Base-by-base conservation (phyloP, 1,284 basidiomycete species). In the Irpex rosettiformis region DNA sequence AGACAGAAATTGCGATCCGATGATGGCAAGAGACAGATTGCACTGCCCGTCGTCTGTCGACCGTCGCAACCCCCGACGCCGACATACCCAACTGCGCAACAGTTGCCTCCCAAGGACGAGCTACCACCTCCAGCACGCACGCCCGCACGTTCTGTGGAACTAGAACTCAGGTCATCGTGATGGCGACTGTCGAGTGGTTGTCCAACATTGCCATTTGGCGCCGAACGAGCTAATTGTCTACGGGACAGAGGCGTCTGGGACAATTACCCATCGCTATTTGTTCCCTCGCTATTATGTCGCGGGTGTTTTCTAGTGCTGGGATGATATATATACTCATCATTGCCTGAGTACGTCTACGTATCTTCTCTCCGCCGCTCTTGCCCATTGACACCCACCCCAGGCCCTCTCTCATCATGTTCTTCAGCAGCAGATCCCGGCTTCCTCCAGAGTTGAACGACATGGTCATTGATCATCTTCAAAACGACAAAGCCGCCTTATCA, bases 371-470 rank as follows among this genome's bases (percentile, higher is more conserved):
- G 21, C 18, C 43, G 16, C 43, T 24, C 43, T 10, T 47, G 18
- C 22, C 18, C 43, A 47, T 47, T 47, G 43, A 18, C 43, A 21
- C n/a, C 33, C 33, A 47, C 22, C 43, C 43, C 10, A 13, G 10
- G 43, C 3, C 22, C 16, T 18, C 16, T 47, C 22, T 24, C 43
- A 47, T 47, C 43, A 47, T 47, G 43, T 18, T 11, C 16, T 21
- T 18, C 13, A 13, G 4, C 43, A 18, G 43, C 18, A 47, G 43
- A 18, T 47, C 48, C 48, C 48, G 47, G 2, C 52, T 71, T 22
- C 62, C 66, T 21, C 56, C 56, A 54, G 71, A 73, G 58, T 61
- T 71, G 27, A 55, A 67, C 24, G 70, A 71, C 57, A 54, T 62
- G 18, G 61, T 72, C 58, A 67, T 72, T 45, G 68, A 68, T 59